Evolutionary conservation across 169 alveolate genomes (phyloP).

Genomic region (Eimeria praecox): DNA sequence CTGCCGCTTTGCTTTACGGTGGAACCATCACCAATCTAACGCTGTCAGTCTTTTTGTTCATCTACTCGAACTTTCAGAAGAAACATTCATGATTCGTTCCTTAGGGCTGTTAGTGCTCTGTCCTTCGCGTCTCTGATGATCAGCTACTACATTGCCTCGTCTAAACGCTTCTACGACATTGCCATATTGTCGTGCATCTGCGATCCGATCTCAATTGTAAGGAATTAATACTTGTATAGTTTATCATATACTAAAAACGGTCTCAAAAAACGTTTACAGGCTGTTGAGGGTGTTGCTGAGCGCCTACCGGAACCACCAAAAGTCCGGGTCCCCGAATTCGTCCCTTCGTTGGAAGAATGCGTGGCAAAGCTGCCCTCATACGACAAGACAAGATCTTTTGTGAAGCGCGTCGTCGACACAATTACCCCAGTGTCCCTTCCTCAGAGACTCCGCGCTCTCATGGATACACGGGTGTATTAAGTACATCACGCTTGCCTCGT

Average conservation of each 20-base stretch:
- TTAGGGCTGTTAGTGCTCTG: slow-evolving; percentile 62
- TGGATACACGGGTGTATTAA: slow-evolving; percentile 77
- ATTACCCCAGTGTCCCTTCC: slow-evolving; percentile 69
- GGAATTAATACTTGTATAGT: background rate
- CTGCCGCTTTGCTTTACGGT: slow-evolving; percentile 63
- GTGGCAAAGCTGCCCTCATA: slow-evolving; percentile 73
- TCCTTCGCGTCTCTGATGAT: slow-evolving; percentile 52
- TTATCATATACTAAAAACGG: background rate
- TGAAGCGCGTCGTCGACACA: slow-evolving; percentile 37
- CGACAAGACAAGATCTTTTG: slow-evolving; percentile 64
- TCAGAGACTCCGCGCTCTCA: slow-evolving; percentile 43
- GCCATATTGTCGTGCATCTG: slow-evolving; percentile 70
- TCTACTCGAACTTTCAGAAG: too few relatives aligned
- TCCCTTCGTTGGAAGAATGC: slow-evolving; percentile 63
- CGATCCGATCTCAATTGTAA: slow-evolving; percentile 67
- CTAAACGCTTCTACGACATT: slow-evolving; percentile 69
- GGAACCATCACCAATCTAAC: slow-evolving; percentile 51
- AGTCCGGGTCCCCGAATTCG: slow-evolving; percentile 47
- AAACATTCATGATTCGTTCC: background rate
- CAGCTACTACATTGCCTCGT: slow-evolving; percentile 75
- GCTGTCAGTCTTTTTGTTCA: background rate
- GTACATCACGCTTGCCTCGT: slow-evolving; percentile 8
- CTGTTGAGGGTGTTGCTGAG: slow-evolving; percentile 69
- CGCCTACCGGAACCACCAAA: slow-evolving; percentile 71
- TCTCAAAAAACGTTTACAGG: slow-evolving; percentile 8